Conservation (phyloP, 106 monocot species). For the Allium sativum region DNA sequence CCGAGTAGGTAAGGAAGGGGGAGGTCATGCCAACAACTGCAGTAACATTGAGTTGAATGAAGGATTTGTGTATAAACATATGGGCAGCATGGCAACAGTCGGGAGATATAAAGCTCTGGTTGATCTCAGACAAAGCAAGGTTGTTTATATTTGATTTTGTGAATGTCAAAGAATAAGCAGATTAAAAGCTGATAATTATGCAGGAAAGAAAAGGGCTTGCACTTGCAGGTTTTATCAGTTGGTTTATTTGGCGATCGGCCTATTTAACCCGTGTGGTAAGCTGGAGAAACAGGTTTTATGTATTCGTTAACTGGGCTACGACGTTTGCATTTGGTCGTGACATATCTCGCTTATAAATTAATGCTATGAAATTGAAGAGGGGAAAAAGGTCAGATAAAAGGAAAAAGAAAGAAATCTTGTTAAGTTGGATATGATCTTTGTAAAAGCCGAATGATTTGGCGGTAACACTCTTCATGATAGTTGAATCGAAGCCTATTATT, state of each 20-base stretch:
- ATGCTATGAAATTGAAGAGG: too few species aligned
- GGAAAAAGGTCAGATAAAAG: too few species aligned
- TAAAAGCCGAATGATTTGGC: too few species aligned
- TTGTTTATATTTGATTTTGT: conserved; percentile 1
- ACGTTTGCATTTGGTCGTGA: conserved; percentile 92
- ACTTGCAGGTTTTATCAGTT: conserved; percentile 82
- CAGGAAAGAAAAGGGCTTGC: conserved; percentile 85
- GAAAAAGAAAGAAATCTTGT: too few species aligned
- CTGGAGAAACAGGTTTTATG: conserved; percentile 95
- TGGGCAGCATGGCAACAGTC: conserved; percentile 97
- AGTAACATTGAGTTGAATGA: conserved; percentile 37
- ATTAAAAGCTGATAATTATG: background rate
- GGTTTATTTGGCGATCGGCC: conserved; percentile 91
- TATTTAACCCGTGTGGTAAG: conserved; percentile 90
- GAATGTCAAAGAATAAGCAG: too few species aligned
- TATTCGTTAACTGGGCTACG: conserved; percentile 82
- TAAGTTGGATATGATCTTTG: too few species aligned
- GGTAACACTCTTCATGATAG: too few species aligned
- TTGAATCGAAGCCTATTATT: too few species aligned
- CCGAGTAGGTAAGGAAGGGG: conserved; percentile 49
- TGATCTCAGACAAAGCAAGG: conserved; percentile 92
- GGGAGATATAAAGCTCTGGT: conserved; percentile 97
- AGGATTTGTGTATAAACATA: conserved; percentile 78
- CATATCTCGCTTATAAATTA: conserved; percentile 8
- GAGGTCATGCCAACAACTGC: conserved; percentile 51